phyloP scores from a whole-genome alignment of 306 rosid genomes.

The Cicer cuneatum region DNA sequence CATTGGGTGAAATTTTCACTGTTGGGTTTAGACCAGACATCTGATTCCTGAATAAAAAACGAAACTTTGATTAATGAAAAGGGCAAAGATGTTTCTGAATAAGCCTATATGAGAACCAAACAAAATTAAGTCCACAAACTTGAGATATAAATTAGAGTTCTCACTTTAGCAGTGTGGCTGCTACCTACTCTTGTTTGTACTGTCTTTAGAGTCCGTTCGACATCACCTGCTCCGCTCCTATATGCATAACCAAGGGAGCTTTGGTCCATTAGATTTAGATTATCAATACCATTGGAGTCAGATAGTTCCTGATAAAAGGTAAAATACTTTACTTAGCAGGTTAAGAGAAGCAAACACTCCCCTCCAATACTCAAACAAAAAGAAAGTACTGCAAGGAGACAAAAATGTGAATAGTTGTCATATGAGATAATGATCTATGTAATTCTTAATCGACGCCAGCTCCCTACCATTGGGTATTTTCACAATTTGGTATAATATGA shows the following conservation, averaged over 20 bases:
- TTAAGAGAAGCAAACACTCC: constrained; percentile 36
- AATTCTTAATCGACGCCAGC: constrained; percentile 27
- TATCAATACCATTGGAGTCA: constrained; percentile 48
- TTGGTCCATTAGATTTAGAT: constrained; percentile 53
- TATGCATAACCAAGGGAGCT: constrained; percentile 54
- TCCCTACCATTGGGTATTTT: constrained; percentile 11
- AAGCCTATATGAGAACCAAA: constrained; percentile 29
- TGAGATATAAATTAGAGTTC: constrained; percentile 44
- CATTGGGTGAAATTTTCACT: constrained; percentile 80
- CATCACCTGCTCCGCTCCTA: constrained; percentile 62
- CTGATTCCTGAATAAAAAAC: constrained; percentile 68
- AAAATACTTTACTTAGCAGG: constrained; percentile 35
- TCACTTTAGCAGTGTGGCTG: constrained; percentile 63
- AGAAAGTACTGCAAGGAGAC: constrained; percentile 22
- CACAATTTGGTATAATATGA: constrained; percentile 9
- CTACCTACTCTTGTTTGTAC: constrained; percentile 55
- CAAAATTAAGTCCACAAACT: constrained; percentile 35
- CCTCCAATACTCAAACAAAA: constrained; percentile 28
- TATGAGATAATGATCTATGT: constrained; percentile 28
- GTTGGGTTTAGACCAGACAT: constrained; percentile 74
- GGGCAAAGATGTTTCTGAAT: not conserved
- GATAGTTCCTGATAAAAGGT: constrained; percentile 61
- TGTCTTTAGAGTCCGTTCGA: constrained; percentile 71
- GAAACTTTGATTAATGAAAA: constrained; percentile 45
- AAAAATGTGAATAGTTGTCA: not conserved